These are phyloP conservation scores for Acmispon strigosus DNA, from an alignment of 306 rosid genomes.

Conservation along the genomic window DNA sequence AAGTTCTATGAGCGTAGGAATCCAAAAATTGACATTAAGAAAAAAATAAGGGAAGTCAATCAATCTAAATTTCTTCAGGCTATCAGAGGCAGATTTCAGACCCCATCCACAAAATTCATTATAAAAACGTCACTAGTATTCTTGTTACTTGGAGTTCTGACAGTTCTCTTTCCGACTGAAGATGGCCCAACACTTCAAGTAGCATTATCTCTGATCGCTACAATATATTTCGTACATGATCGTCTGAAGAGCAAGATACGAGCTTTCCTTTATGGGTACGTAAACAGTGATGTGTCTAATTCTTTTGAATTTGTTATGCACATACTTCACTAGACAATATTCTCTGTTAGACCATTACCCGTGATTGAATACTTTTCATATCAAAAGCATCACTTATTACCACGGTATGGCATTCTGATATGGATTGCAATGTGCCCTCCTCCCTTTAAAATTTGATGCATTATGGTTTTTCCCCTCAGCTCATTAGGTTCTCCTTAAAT, in stretches of 20 bases:
- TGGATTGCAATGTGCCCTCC: background rate
- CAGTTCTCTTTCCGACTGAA: constrained; percentile 84
- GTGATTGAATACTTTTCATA: background rate
- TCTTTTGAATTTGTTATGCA: background rate
- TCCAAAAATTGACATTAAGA: constrained; percentile 80
- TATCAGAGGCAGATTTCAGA: constrained; percentile 70
- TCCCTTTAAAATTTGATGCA: constrained; percentile 3
- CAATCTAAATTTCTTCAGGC: constrained; percentile 72
- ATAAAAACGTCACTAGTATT: constrained; percentile 65
- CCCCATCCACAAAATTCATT: constrained; percentile 73
- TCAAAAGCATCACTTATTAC: background rate
- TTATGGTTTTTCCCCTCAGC: background rate
- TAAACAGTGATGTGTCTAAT: constrained; percentile 7
- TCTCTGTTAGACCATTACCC: background rate
- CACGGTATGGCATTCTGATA: background rate
- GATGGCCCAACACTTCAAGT: constrained; percentile 99
- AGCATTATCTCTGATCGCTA: constrained; percentile 73
- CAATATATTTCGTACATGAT: constrained; percentile 66
- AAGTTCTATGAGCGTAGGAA: constrained; percentile 68
- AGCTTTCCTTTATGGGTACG: constrained; percentile 81
- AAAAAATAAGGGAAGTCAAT: constrained; percentile 67
- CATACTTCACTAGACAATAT: background rate
- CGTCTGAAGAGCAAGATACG: constrained; percentile 76
- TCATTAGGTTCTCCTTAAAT: constrained; percentile 9
- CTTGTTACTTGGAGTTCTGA: constrained; percentile 66